Evolutionary conservation across 768 basidiomycete species (phyloP).

Genomic region (Dioszegia aurantiaca): DNA sequence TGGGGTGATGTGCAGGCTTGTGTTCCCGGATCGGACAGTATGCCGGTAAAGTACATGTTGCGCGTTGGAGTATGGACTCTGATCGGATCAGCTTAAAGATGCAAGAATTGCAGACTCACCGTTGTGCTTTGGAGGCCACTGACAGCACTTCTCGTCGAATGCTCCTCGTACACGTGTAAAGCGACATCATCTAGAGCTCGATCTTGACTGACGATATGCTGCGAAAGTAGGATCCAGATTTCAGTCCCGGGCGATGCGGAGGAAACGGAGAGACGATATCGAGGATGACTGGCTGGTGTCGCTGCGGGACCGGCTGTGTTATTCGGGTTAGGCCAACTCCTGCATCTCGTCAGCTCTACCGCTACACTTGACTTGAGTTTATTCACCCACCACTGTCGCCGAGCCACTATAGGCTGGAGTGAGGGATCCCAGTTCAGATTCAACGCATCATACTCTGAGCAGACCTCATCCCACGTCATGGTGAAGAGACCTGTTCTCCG

Average conservation of each 20-base stretch:
- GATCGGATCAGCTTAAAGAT: neutral
- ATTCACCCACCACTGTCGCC: conserved; percentile 66
- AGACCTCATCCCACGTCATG: conserved; percentile 74
- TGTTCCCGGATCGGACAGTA: neutral
- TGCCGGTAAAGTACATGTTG: conserved; percentile 55
- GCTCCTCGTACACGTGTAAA: conserved; percentile 56
- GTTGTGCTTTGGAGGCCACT: neutral
- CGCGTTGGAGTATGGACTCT: conserved; percentile 55
- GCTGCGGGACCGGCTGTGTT: neutral
- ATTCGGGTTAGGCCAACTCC: conserved; percentile 36
- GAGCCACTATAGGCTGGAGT: conserved; percentile 58
- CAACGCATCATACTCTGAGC: conserved; percentile 71
- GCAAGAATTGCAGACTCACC: conserved; percentile 2
- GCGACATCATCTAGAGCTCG: conserved; percentile 68
- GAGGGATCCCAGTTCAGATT: conserved; percentile 84
- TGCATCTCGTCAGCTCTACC: conserved; percentile 7
- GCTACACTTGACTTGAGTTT: neutral
- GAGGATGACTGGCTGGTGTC: conserved; percentile 8
- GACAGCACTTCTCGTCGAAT: neutral
- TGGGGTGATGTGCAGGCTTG: conserved; percentile 28
- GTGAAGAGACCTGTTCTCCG: conserved; percentile 48
- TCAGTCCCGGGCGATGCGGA: conserved; percentile 51
- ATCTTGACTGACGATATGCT: conserved; percentile 67
- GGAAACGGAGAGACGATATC: conserved; percentile 11
- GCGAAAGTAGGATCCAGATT: conserved; percentile 76